Evolutionary conservation across 2,329 filamentous ascomycete genomes (phyloP).

Genomic region (Cadophora luteo-olivacea): DNA sequence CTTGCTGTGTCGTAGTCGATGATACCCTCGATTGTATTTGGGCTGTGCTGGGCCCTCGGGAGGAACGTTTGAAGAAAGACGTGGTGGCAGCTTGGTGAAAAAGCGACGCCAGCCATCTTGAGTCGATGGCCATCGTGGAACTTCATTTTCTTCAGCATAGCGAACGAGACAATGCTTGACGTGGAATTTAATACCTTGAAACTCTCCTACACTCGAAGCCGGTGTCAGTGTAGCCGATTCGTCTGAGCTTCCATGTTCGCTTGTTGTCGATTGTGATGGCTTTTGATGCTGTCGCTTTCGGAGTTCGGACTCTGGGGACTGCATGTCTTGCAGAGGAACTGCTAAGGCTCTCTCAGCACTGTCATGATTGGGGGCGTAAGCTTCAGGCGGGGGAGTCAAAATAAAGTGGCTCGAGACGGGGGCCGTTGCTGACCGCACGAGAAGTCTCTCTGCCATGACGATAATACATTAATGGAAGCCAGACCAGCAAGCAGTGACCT

Average conservation of each 20-base stretch:
- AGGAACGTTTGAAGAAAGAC: neutral
- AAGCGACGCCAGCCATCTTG: constrained; percentile 2
- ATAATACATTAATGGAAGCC: neutral
- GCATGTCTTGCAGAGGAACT: constrained; percentile 4
- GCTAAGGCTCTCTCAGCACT: constrained; percentile 21
- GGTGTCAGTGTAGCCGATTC: neutral
- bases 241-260: neutral
- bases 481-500: constrained; percentile 13
- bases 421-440: constrained; percentile 14
- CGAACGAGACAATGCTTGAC: neutral
- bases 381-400: constrained; percentile 3
- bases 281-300: constrained; percentile 13
- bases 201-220: neutral
- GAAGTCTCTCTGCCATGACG: constrained; percentile 9
- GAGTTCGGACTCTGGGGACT: neutral
- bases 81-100: constrained; percentile 1
- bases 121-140: neutral
- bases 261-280: neutral
- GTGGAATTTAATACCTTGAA: neutral
- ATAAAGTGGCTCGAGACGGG: neutral
- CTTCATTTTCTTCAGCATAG: neutral
- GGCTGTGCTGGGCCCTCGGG: neutral
- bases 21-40: constrained; percentile 17
- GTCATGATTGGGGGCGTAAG: constrained; percentile 18
- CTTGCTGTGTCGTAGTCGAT: constrained; percentile 11